Evolutionary conservation across 345 rosid species (phyloP).

Genomic region (Moringa oleifera): DNA sequence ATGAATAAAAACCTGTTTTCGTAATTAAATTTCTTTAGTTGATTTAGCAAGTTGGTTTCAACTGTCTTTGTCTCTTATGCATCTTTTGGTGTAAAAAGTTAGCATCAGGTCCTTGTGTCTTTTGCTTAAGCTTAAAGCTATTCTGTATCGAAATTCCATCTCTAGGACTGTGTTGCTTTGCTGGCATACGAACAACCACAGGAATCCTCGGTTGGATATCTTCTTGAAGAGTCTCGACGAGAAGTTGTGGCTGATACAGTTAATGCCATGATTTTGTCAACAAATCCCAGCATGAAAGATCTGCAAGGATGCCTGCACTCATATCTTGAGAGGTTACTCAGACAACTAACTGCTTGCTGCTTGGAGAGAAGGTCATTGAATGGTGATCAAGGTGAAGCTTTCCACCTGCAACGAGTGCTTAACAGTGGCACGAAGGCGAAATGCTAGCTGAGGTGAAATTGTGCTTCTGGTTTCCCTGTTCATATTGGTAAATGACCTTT

Average conservation of each 20-base stretch:
- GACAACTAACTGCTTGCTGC: conserved; percentile 82
- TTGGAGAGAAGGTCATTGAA: conserved; percentile 62
- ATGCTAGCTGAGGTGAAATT: not conserved
- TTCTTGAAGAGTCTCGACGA: conserved; percentile 68
- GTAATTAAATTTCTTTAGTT: not conserved
- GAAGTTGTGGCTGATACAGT: conserved; percentile 88
- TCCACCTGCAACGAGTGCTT: conserved; percentile 57
- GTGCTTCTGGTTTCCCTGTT: not conserved
- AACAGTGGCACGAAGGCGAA: conserved; percentile 29
- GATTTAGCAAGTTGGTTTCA: not conserved
- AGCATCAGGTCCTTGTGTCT: not conserved
- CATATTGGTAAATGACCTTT: not conserved
- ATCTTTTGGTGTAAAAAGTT: conserved; percentile 7
- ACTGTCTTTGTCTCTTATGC: not conserved
- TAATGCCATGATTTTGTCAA: conserved; percentile 68
- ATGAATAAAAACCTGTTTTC: not conserved
- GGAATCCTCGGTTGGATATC: conserved; percentile 65
- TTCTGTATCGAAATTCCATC: not conserved
- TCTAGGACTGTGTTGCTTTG: conserved; percentile 79
- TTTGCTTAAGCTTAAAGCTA: not conserved
- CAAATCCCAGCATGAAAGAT: conserved; percentile 61
- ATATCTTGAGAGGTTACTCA: conserved; percentile 64
- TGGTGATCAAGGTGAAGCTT: conserved; percentile 82
- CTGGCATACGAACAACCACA: conserved; percentile 70
- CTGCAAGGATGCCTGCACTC: conserved; percentile 48